Evolutionary conservation across 2,329 filamentous ascomycete genomes (phyloP), one percentile per base, ranked within the genome.

Genomic region (Monilinia aucupariae): DNA sequence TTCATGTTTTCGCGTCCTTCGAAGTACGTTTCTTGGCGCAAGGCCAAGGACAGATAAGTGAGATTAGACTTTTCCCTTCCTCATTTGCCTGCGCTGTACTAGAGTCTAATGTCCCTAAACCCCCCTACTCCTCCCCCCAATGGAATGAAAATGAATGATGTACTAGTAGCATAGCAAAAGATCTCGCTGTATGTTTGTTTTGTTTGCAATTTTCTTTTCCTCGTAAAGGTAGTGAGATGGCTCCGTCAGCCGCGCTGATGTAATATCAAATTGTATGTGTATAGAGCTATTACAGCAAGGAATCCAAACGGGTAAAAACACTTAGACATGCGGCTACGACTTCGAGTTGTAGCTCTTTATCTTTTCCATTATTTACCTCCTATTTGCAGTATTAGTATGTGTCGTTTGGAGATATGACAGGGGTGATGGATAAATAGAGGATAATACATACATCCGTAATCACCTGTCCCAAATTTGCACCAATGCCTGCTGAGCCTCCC

Each of bases 291-390:
- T 43, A 99, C 75, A 99, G 87, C 66, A 99, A 82, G 59, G 94
- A 97, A 79, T 99, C 94, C 72, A 99, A 89, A 74, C 93, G 86
- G 68, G 94, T 99, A 77, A 99, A 99, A 73, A 99, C 94, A 79
- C 90, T 96, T 76, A 99, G 79, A 77, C 94, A 97, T 70, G 94
- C 94, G 59, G 94, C 92, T 61, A 99, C 91, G 73, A 90, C 86
- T 84, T 99, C 94, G 68, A 99, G 83, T 76, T 97, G 94, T 72
- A 97, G 82, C 75, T 99, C 94, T 79, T 91, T 96, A 71, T 97
- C 93, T 77, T 96, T 96, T 73, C 84, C 85, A 66, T 85, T 88
- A 77, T 87, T 90, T 69, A 96, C 82, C 77, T 99, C 94, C 77
- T 87, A 66, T 56, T 62, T 39, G 17, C 10, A 15, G 25, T 30